These are phyloP conservation scores for Suillus fuscotomentosus DNA, from an alignment of 768 basidiomycete genomes.

Conservation along the genomic window DNA sequence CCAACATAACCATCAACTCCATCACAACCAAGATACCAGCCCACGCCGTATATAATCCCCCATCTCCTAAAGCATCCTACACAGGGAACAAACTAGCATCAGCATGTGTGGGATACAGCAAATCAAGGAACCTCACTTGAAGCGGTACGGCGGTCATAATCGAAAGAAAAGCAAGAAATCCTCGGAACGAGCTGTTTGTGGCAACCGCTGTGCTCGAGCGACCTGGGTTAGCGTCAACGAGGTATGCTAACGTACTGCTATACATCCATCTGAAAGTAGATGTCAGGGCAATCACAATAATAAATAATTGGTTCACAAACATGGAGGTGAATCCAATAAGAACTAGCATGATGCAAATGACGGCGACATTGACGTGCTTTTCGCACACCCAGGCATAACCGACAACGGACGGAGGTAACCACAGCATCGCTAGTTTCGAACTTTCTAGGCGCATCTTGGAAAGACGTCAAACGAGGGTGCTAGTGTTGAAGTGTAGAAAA, in stretches of 20 bases:
- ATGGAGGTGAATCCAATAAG: constrained; percentile 70
- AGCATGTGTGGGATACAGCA: not conserved
- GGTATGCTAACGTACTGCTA: constrained; percentile 72
- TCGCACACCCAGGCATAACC: constrained; percentile 77
- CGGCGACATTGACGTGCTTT: constrained; percentile 60
- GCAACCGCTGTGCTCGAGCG: constrained; percentile 76
- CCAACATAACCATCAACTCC: constrained; percentile 55
- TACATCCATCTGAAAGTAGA: constrained; percentile 49
- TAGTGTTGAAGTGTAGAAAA: not conserved
- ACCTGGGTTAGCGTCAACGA: constrained; percentile 85
- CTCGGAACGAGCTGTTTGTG: constrained; percentile 74
- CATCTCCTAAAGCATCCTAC: constrained; percentile 72
- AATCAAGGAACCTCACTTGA: constrained; percentile 34
- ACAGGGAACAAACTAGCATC: constrained; percentile 2
- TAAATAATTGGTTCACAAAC: constrained; percentile 40
- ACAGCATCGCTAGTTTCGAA: constrained; percentile 53
- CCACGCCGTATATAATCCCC: constrained; percentile 74
- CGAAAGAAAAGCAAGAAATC: constrained; percentile 64
- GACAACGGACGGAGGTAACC: constrained; percentile 55
- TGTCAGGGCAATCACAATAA: not conserved
- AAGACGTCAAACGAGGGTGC: not conserved
- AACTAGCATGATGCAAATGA: constrained; percentile 71
- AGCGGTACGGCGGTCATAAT: constrained; percentile 75
- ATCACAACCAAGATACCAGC: constrained; percentile 51
- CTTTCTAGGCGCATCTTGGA: constrained; percentile 71